These are phyloP conservation scores for Chalaropsis thielavioides DNA, from an alignment of 2,329 filamentous ascomycete species.

Conservation along the genomic window DNA sequence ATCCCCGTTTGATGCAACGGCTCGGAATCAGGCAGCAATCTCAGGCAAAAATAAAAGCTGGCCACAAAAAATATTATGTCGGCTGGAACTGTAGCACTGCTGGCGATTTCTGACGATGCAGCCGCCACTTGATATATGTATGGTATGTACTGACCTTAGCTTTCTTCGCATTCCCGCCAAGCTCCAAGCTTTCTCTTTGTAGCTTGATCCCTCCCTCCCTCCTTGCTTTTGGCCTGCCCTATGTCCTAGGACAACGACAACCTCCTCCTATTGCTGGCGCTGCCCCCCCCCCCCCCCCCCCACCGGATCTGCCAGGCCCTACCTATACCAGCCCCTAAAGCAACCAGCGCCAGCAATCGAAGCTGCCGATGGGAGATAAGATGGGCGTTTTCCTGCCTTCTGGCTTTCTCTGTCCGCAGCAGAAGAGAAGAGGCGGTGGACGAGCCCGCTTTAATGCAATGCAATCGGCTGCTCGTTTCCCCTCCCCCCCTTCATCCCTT, in stretches of 20 bases:
- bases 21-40: too few relatives aligned
- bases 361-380: too few relatives aligned
- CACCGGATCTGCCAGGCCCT: not conserved
- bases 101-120: not conserved
- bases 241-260: not conserved
- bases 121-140: not conserved
- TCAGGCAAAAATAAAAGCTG: not conserved
- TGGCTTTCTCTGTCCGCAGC: not conserved
- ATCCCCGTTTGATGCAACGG: not conserved
- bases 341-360: too few relatives aligned
- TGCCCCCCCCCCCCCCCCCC: not conserved
- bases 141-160: too few relatives aligned
- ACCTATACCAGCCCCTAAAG: not conserved
- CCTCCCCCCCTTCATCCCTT: not conserved
- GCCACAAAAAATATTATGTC: not conserved
- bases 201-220: not conserved
- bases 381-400: not conserved
- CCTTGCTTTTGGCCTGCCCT: too few relatives aligned
- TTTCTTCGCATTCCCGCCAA: not conserved
- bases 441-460: conserved; percentile 12
- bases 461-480: not conserved
- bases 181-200: not conserved
- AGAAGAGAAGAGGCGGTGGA: conserved; percentile 6
- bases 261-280: too few relatives aligned
- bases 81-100: too few relatives aligned